Percentiles rank a stretch among this genome's conserved stretches.
Conservation (phyloP, 164 flowering plant genomes). For the Hamamelis virginiana region DNA sequence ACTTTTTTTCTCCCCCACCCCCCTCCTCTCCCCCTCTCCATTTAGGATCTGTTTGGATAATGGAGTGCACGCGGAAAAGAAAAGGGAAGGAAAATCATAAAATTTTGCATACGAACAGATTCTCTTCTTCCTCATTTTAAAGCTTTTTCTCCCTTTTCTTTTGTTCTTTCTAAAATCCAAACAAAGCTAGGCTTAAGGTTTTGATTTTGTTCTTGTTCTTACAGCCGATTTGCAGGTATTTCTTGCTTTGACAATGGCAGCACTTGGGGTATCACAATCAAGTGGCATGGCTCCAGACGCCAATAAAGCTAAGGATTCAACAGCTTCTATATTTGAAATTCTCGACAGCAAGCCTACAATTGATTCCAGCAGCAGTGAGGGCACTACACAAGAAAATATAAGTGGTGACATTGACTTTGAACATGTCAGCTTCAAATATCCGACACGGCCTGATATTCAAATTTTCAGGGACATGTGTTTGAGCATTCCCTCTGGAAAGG, state of each 20-base stretch:
- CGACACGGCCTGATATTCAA: conserved; percentile 23
- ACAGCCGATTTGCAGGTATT: no score
- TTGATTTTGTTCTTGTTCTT: no score
- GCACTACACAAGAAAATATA: conserved; percentile 10
- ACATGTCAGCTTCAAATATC: conserved; percentile 28
- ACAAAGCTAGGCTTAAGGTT: no score
- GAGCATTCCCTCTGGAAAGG: conserved; percentile 30
- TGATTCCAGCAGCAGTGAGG: conserved; percentile 28
- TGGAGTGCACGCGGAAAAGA: no score
- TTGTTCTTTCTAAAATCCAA: no score
- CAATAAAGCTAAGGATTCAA: conserved; percentile 21
- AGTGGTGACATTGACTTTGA: conserved; percentile 23
- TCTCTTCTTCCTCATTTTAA: no score
- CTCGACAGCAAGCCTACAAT: conserved; percentile 29
- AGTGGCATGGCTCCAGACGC: conserved; percentile 23
- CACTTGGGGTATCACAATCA: conserved; percentile 21
- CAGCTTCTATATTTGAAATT: conserved; percentile 27
- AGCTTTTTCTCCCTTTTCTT: no score
- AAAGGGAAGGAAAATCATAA: no score
- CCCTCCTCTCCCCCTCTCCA: no score
- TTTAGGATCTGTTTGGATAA: no score
- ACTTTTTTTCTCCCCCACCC: no score
- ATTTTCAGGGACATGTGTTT: conserved; percentile 26
- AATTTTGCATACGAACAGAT: no score
- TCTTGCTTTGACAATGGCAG: conserved; percentile 16